Base-by-base conservation (phyloP, 2,329 filamentous ascomycete genomes). In the Pseudogymnoascus sp. region DNA sequence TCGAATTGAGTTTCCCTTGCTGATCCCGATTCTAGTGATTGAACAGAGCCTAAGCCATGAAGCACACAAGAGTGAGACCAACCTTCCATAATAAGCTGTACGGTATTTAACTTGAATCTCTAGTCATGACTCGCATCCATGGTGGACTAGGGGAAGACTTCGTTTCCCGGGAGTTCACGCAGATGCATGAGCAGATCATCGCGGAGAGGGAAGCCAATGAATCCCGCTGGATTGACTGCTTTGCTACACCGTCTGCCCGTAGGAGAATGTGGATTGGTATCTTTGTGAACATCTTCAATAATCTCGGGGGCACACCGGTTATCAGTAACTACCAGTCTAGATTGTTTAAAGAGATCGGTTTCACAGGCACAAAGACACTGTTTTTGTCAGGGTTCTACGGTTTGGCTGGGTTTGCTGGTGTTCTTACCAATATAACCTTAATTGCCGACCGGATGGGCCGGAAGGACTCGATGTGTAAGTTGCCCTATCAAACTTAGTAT, bases 281-380 rank as follows among this genome's bases (percentile, higher is more conserved):
- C 26, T 64, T 66, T 23, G 44, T 66, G 19, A 62, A 50, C 13
- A 60, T 64, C n/a, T 64, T 66, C 23, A 64, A 62, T 17, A 70
- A 75, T 61, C 70, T 77, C 28, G 72, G 69, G 47, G 74, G 75
- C 8, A 74, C 74, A 0, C 68, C 70, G 1, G 73, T 75, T 38
- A 76, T 76, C 23, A 74, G 76, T 60, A 75, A 76, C 10, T 66
- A 66, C 17, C 63, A 66, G 47, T 63, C 63, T 26, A 38, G 23
- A 26, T n/a, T 66, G 8, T 66, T 64, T 19, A 33, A 60, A 44
- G 53, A 64, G 35, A 62, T 66, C 13, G 63, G 63, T 13, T 66
- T 64, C 33, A 61, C 13, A 6, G 64, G 64, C 23, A 44, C 60
- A 26, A 44, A 50, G 33, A 64, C 50, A 5, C 31, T 66, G 15